Evolutionary conservation across 331 rosid genomes (phyloP).

Genomic region (Prunus yedoensis): DNA sequence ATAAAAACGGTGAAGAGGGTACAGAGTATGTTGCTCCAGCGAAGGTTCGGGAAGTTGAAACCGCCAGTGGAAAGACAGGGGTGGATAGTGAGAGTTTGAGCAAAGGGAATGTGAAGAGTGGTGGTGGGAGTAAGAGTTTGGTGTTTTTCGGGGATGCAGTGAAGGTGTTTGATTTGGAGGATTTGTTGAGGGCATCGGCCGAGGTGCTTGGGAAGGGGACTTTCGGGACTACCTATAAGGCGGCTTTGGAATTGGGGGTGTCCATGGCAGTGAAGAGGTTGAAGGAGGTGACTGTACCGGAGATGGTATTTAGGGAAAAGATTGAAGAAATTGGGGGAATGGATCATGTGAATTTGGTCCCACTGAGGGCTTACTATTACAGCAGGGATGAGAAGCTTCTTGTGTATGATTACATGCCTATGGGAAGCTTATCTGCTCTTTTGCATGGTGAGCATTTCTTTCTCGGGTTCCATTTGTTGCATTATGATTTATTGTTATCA

Average conservation of each 20-base stretch:
- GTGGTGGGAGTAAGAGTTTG: slow-evolving; percentile 48
- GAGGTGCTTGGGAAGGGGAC: slow-evolving; percentile 95
- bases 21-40: slow-evolving; percentile 19
- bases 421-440: slow-evolving; percentile 96
- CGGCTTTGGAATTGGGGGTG: slow-evolving; percentile 59
- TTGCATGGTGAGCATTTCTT: slow-evolving; percentile 64
- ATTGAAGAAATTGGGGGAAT: slow-evolving; percentile 67
- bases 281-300: slow-evolving; percentile 67
- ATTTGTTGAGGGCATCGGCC: slow-evolving; percentile 85
- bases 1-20: slow-evolving; percentile 19
- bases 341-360: slow-evolving; percentile 77
- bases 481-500: slow-evolving; percentile 1
- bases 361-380: slow-evolving; percentile 64
- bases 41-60: slow-evolving; percentile 29
- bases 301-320: slow-evolving; percentile 67
- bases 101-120: slow-evolving; percentile 18
- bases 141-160: slow-evolving; percentile 63
- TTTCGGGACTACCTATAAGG: slow-evolving; percentile 89
- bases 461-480: slow-evolving; percentile 27
- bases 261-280: slow-evolving; percentile 81
- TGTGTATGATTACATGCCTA: slow-evolving; percentile 80
- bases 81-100: slow-evolving; percentile 27
- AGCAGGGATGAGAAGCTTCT: slow-evolving; percentile 80
- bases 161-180: slow-evolving; percentile 76
- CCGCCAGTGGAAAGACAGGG: slow-evolving; percentile 27